Evolutionary conservation across 1,284 basidiomycete species (phyloP), one percentile per base, ranked within the genome.

Genomic region (Schizophyllum commune): DNA sequence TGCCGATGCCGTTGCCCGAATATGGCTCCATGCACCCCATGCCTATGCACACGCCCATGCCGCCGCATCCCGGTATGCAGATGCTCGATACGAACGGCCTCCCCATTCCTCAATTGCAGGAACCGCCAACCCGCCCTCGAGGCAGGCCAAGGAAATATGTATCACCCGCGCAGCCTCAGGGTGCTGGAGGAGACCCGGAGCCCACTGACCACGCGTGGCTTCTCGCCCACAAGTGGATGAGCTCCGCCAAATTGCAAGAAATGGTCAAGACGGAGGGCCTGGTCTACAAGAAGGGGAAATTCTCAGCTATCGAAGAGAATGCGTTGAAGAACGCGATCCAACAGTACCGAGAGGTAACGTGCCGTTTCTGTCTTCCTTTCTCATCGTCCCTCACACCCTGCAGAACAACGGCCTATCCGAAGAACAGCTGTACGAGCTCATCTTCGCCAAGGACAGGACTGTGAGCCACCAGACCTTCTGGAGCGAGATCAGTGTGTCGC

Each of bases 211-310:
- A 86, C 63, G 79, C 80, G 0, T 71, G 80, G 62, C 67, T 83
- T 5, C 75, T 81, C 32, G 83, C 88, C 4, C 90, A 82, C 58
- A 91, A 86, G 68, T 92, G 89, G 89, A 75, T 92, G 73, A 85
- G 79, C 64, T 77, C 88, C 1, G 73, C 73, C 7, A 88, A 90
- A 69, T 74, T 92, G 17, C 78, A 82, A 7, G 84, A 89, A 63
- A 73, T 92, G 65, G 87, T 83, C 17, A 79, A 78, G 68, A 81
- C 78, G 9, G 79, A 89, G 77, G 89, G 89, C 32, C 79, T 93
- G 19, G 80, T 89, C 4, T 93, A 89, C 71, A 92, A 89, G 72
- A 91, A 91, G 70, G 91, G 91, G 19, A 91, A 90, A 69, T 94
- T 93, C 68, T 89, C 88, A 17, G 81, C 83, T 1, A 83, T 84